Conservation (phyloP, 2,329 filamentous ascomycete species). For the Colletotrichum cereale region DNA sequence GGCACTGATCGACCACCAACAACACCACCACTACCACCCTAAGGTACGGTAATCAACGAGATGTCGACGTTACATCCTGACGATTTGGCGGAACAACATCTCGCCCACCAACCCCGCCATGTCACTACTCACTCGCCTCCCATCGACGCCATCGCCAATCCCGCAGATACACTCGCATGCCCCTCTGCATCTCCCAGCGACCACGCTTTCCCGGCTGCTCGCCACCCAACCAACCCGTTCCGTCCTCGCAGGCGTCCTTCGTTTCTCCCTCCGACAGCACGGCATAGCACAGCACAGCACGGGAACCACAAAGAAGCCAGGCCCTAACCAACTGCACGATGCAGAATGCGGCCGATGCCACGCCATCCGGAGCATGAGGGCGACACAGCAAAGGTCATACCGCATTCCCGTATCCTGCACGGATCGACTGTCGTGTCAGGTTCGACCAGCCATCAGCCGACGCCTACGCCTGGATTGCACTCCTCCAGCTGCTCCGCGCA, state of each 20-base stretch:
- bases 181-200: constrained; percentile 21
- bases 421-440: constrained; percentile 37
- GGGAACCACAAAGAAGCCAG: background rate
- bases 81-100: background rate
- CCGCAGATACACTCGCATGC: constrained; percentile 30
- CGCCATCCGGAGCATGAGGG: constrained; percentile 15
- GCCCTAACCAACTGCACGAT: background rate
- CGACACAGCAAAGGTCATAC: background rate
- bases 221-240: background rate
- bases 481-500: background rate
- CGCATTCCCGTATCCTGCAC: constrained; percentile 28
- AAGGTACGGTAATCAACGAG: background rate
- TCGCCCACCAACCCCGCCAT: constrained; percentile 5
- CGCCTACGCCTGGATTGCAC: background rate
- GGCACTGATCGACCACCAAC: background rate
- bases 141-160: constrained; percentile 29
- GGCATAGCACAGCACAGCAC: too few relatives aligned
- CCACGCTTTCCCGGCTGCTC: constrained; percentile 1
- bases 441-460: constrained; percentile 14
- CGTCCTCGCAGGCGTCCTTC: background rate
- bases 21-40: background rate
- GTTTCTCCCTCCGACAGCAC: background rate
- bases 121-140: constrained; percentile 19
- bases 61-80: constrained; percentile 22
- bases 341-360: constrained; percentile 19